Evolutionary conservation across 768 basidiomycete genomes (phyloP), one percentile per base, ranked within the genome.

Genomic region (Rhodotorula sphaerocarpa): DNA sequence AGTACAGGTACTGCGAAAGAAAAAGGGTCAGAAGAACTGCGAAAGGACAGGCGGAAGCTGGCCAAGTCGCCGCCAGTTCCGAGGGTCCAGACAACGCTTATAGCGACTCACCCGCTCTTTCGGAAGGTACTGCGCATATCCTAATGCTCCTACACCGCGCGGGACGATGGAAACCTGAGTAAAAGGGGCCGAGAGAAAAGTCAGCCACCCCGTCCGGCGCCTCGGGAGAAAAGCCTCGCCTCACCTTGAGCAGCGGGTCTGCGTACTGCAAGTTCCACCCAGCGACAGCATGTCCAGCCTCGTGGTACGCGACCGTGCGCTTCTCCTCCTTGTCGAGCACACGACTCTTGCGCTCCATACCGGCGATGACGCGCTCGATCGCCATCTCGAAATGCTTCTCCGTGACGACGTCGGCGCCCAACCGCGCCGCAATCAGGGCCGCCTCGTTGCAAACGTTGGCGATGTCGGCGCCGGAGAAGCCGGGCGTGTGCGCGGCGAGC

Each of bases 381-480:
- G 95, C 92, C 50, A 87, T 89, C 73, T 97, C 93, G 74, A 99
- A 99, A 77, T 99, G 88, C 30, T 79, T 78, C 54, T 90, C 85
- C 63, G 83, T 81, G 15, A 99, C 86, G 30, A 75, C 82, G 50
- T 92, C 88, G 21, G 86, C 84, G 7, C 81, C 81, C 58, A 85
- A 83, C 60, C 95, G 85, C 34, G 95, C 95, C 23, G 93, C 93
- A 62, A 92, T 87, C 41, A 99, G 79, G 1, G 95, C 95, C 33
- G 90, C 90, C 75, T 99, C 95, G 75, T 99, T 99, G 75, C 90
- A 95, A 25, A 97, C 93, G 71, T 99, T 99, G 63, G 95, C 95
- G 69, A 99, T 93, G 74, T 99, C 95, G 4, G 95, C 95, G 69
- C 95, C 95, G 20, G 91, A 95, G 78, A 99, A 97, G 1, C 95